phyloP scores from a whole-genome alignment of 306 rosid species.

The Rosa chinensis region DNA sequence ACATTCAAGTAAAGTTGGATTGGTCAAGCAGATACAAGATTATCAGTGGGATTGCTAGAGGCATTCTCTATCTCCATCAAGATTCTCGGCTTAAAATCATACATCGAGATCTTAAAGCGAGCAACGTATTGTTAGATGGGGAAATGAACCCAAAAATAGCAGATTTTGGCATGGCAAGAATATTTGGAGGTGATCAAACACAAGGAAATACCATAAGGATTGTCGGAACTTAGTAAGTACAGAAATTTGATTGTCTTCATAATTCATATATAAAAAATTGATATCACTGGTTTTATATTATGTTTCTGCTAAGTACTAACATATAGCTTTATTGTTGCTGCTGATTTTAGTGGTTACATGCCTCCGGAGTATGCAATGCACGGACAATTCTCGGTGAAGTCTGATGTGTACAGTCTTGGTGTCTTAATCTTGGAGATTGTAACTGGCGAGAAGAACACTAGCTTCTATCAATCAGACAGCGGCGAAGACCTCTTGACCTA shows the following conservation, averaged over 20 bases:
- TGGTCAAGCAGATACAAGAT: slow-evolving; percentile 35
- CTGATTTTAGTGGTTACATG: slow-evolving; percentile 30
- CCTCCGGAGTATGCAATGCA: slow-evolving; percentile 29
- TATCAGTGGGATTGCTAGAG: slow-evolving; percentile 30
- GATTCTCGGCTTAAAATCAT: slow-evolving; percentile 39
- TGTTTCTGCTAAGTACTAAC: background rate
- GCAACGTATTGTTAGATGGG: slow-evolving; percentile 31
- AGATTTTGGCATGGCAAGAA: slow-evolving; percentile 36
- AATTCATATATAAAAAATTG: background rate
- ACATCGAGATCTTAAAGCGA: slow-evolving; percentile 39
- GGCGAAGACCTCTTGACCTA: slow-evolving; percentile 26
- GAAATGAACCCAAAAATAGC: slow-evolving; percentile 37
- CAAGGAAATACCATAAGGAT: slow-evolving; percentile 17
- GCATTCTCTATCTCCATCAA: slow-evolving; percentile 32
- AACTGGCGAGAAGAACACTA: slow-evolving; percentile 20
- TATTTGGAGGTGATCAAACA: slow-evolving; percentile 24
- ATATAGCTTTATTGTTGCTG: background rate
- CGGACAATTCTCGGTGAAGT: slow-evolving; percentile 25
- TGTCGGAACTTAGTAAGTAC: slow-evolving; percentile 24
- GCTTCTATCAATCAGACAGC: slow-evolving; percentile 14
- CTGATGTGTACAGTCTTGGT: slow-evolving; percentile 30
- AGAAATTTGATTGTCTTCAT: too few species aligned
- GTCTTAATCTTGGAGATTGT: slow-evolving; percentile 30
- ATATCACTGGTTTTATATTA: background rate
- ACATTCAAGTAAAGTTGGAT: slow-evolving; percentile 15